These are phyloP conservation scores for Crithidia mellificae DNA, from an alignment of 208 protist species.

Conservation along the genomic window DNA sequence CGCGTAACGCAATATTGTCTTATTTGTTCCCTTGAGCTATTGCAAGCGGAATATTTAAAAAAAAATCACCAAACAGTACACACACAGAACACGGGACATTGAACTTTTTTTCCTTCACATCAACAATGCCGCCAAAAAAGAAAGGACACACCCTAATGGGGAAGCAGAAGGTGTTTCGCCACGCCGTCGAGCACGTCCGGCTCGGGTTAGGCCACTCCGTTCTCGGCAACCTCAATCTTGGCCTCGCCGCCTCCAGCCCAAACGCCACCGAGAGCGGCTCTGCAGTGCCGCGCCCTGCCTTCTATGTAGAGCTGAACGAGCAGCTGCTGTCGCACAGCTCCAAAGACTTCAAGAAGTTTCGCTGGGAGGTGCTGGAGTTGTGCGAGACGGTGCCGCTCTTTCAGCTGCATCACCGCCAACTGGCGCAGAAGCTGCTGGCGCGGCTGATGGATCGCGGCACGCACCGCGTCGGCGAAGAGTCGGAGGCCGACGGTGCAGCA, in stretches of 20 bases:
- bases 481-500: neutral
- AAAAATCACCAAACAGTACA: too few relatives aligned
- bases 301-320: conserved; percentile 84
- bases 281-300: conserved; percentile 41
- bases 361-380: conserved; percentile 72
- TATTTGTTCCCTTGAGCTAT: too few relatives aligned
- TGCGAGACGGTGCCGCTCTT: conserved; percentile 77
- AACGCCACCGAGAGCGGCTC: conserved; percentile 15
- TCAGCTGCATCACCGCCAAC: conserved; percentile 64
- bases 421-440: conserved; percentile 75
- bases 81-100: too few relatives aligned
- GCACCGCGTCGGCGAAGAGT: conserved; percentile 14
- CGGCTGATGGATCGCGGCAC: conserved; percentile 56
- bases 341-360: conserved; percentile 86
- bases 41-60: too few relatives aligned
- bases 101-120: too few relatives aligned
- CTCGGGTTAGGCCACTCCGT: conserved; percentile 84
- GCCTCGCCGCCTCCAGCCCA: conserved; percentile 43
- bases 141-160: conserved; percentile 67
- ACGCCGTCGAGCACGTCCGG: conserved; percentile 88
- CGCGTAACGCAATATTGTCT: too few relatives aligned
- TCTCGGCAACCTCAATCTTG: conserved; percentile 74
- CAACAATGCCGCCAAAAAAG: conserved; percentile 78
- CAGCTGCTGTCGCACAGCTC: conserved; percentile 78
- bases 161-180: conserved; percentile 82